Percentiles rank a stretch among this genome's conserved stretches.
Conservation (phyloP, 805 yeast genomes). For the Starmerella floris region DNA sequence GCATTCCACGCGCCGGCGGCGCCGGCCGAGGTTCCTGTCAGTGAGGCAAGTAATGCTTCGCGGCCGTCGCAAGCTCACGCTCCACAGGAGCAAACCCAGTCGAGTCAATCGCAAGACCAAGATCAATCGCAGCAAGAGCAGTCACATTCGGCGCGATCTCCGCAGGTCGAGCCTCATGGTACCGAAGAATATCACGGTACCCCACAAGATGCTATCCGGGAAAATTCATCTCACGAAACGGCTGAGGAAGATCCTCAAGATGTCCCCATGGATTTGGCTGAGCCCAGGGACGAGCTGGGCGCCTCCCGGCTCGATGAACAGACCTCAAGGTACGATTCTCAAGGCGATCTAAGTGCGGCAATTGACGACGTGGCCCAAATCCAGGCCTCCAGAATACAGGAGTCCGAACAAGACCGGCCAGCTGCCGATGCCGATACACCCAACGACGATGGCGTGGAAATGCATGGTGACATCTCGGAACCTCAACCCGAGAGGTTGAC, state of each 20-base stretch:
- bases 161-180: background rate
- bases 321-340: background rate
- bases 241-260: background rate
- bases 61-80: background rate
- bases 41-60: background rate
- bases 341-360: slow-evolving; percentile 1
- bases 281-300: too few species aligned
- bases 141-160: background rate
- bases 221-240: background rate
- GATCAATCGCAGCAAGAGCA: background rate
- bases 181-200: too few species aligned
- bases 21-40: background rate
- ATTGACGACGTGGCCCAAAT: background rate
- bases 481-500: background rate
- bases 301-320: background rate
- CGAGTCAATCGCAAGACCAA: background rate
- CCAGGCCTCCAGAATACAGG: background rate
- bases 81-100: background rate
- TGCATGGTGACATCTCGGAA: background rate
- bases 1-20: background rate
- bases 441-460: background rate
- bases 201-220: background rate
- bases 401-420: background rate
- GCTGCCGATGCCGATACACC: background rate
- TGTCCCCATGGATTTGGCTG: background rate